Evolutionary conservation across 495 filamentous ascomycete species (phyloP), one percentile per base, ranked within the genome.

Genomic region (Apiosordaria backusii): DNA sequence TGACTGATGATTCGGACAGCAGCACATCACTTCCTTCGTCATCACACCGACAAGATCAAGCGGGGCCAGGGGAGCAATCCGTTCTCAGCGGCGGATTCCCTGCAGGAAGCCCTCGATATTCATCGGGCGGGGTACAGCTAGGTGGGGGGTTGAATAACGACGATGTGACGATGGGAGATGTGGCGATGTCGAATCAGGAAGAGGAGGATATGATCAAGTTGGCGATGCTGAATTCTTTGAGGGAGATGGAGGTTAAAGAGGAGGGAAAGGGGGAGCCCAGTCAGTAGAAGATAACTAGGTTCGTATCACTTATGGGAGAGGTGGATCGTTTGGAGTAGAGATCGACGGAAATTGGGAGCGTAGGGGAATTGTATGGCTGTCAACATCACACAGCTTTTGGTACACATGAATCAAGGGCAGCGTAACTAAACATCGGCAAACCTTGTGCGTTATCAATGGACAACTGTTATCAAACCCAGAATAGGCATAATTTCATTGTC

Each of bases 1-100:
- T 73, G 71, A 73, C 69, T 65, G 65, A 59, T 71, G 68, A 66
- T 57, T 45, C 35, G 13, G 70, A 64, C 57, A 27, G 53, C 60
- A 68, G 60, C 66, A 69, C 60, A 52, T 40, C 35, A 45, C 13
- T 45, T 45, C 35, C 35, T 45, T 18, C 35, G 35, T 24, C 61
- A 25, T 35, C 67, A 23, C 50, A 29, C 25, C 22, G 35, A n/a
- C 15, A 52, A 58, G 52, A 19, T 7, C 55, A 45, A 40, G 25
- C 54, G 50, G 9, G 35, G 35, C 35, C 35, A 45, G 35, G 35
- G n/a, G 62, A 29, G 35, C 35, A 45, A 45, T 13, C 35, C 10
- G 35, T 13, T 45, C 35, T 45, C 35, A 15, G 35, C 35, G 35
- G 35, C 35, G 35, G 35, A 45, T 45, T 45, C 35, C 35, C 35